Percentiles rank a stretch among this genome's conserved stretches.
These are phyloP conservation scores for Cystobasidium pallidum DNA, from an alignment of 1,284 basidiomycete species.

Conservation along the genomic window DNA sequence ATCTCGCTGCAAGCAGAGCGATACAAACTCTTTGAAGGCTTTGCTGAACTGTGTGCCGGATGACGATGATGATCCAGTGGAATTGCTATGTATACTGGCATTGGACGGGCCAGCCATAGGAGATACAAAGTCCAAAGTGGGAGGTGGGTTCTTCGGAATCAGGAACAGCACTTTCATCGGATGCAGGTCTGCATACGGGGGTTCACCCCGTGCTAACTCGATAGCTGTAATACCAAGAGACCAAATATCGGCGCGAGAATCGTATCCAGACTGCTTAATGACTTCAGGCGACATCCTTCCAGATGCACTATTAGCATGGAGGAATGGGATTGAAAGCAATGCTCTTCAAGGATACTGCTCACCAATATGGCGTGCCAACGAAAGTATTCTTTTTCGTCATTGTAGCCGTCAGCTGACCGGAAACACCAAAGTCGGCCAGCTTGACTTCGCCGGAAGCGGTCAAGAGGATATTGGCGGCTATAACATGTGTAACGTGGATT, in stretches of 20 bases:
- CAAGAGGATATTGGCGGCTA: conserved; percentile 92
- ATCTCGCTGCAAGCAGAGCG: conserved; percentile 89
- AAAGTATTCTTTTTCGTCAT: conserved; percentile 84
- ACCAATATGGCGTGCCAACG: conserved; percentile 71
- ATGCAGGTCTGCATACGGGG: conserved; percentile 95
- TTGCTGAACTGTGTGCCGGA: conserved; percentile 69
- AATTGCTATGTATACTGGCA: conserved; percentile 17
- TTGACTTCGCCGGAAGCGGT: conserved; percentile 96
- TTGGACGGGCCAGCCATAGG: conserved; percentile 16
- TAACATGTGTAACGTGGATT: background rate
- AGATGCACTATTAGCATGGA: conserved; percentile 61
- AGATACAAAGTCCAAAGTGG: conserved; percentile 71
- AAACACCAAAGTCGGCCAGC: conserved; percentile 97
- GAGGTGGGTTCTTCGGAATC: conserved; percentile 96
- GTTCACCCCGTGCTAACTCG: conserved; percentile 94
- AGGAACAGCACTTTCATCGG: conserved; percentile 99
- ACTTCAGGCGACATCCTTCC: conserved; percentile 99
- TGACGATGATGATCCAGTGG: conserved; percentile 5
- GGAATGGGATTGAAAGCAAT: background rate
- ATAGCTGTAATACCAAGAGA: conserved; percentile 80
- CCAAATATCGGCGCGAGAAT: conserved; percentile 93
- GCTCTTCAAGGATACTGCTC: background rate
- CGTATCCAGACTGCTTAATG: conserved; percentile 99
- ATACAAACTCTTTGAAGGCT: conserved; percentile 90
- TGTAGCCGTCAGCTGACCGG: conserved; percentile 83